Evolutionary conservation across 306 rosid species (phyloP), one percentile per base, ranked within the genome.

Genomic region (Quercus rubra): DNA sequence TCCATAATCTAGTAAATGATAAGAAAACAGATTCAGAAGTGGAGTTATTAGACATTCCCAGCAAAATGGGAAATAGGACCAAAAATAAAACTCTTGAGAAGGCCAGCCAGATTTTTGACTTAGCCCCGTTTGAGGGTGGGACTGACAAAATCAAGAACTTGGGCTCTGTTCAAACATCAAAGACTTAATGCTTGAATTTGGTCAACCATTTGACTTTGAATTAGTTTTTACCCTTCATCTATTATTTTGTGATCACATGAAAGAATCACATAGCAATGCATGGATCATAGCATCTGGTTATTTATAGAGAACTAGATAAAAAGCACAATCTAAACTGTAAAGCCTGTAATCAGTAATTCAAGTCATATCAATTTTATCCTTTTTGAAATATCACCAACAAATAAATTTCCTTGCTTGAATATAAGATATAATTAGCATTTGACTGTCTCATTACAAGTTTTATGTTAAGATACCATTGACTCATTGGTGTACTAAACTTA

Each of bases 1-100:
- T 94, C 97, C 97, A 94, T 75, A 77, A 70, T 88, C 99, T 94
- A 67, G 72, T 74, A 76, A 41, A 52, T 17, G 74, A 76, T 67
- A 79, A 78, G 63, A 75, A 58, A 78, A 73, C 55, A 61, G 62
- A 78, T 74, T 28, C 74, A 81, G 71, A 84, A 70, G 76, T 66
- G 11, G 54, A 73, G 25, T 41, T 46, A 51, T 19, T 28, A 33
- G 71, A 66, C 38, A 30, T 30, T 5, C 19, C 17, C 3, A 63
- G 14, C 20, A 2, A 63, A n/a, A 63, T 2, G 38, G 63, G 33
- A 61, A 23, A 30, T 11, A 66, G 43, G 18, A 66, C 71, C 13
- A 17, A 31, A 30, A 17, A 31, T 64, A 20, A 64, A 28, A 62
- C 5, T 62, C 69, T 19, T 55, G 25, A 17, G 6, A 55, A n/a